Conservation (phyloP, 2,329 filamentous ascomycete species). For the Cryphonectria japonica region DNA sequence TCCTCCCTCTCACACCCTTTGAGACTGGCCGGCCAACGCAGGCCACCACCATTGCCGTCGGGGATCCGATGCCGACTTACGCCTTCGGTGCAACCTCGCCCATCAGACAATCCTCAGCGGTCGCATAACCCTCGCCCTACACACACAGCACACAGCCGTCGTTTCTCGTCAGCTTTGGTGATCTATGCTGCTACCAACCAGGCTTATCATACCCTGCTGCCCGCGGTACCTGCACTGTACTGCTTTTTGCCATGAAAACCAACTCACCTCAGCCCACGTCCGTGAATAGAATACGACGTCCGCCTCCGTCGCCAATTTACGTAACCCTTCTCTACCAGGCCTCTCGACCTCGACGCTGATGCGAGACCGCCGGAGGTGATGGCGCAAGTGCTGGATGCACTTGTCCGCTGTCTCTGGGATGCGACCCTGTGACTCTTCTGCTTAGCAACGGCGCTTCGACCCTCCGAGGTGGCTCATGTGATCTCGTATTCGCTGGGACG, state of each 20-base stretch:
- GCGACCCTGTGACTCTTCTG: slow-evolving; percentile 55
- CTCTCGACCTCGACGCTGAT: slow-evolving; percentile 77
- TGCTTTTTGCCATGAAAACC: slow-evolving; percentile 29
- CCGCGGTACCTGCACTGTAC: not conserved
- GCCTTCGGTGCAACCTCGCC: slow-evolving; percentile 47
- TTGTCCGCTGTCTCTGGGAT: slow-evolving; percentile 62
- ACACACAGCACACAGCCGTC: slow-evolving; percentile 25
- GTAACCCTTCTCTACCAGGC: slow-evolving; percentile 62
- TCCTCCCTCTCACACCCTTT: slow-evolving; percentile 8
- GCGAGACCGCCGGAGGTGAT: slow-evolving; percentile 45
- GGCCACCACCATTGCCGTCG: not conserved
- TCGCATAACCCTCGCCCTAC: slow-evolving; percentile 39
- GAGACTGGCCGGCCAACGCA: not conserved
- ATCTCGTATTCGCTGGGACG: slow-evolving; percentile 6
- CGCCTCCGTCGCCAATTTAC: slow-evolving; percentile 62
- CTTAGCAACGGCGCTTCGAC: slow-evolving; percentile 15
- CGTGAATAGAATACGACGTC: slow-evolving; percentile 77
- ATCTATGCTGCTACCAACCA: not conserved
- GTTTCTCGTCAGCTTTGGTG: slow-evolving; percentile 13
- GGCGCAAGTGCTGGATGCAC: slow-evolving; percentile 62
- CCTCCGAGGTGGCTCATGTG: slow-evolving; percentile 7
- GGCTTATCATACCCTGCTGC: not conserved
- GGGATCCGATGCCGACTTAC: slow-evolving; percentile 42
- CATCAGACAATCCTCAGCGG: slow-evolving; percentile 54
- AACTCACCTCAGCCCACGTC: slow-evolving; percentile 68